phyloP scores from a whole-genome alignment of 164 flowering plant species.

The Vitis labrusca region DNA sequence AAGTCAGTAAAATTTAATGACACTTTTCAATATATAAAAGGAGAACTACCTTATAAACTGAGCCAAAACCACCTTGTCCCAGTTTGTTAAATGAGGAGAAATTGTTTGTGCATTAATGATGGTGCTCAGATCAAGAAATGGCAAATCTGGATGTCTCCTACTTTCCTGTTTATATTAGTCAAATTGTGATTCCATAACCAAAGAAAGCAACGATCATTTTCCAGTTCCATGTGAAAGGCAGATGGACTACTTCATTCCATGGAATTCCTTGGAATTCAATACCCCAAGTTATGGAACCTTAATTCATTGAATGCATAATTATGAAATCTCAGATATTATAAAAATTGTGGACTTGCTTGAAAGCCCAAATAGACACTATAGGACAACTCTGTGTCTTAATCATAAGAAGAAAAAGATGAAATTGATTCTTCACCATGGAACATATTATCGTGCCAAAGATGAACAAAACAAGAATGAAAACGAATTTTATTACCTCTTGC shows the following conservation, averaged over 20 bases:
- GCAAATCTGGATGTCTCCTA: constrained; percentile 11
- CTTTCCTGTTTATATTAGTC: neutral
- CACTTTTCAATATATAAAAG: neutral
- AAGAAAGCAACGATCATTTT: no score
- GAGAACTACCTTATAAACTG: constrained; percentile 38
- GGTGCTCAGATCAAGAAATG: constrained; percentile 15
- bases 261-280: no score
- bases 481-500: constrained; percentile 1
- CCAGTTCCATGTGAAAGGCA: no score
- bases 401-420: neutral
- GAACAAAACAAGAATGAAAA: neutral
- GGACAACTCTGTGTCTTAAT: no score
- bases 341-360: no score
- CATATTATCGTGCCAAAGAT: neutral
- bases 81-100: constrained; percentile 39
- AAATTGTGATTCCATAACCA: no score
- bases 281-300: no score
- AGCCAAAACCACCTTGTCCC: constrained; percentile 59
- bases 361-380: no score
- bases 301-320: no score
- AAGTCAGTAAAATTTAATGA: no score
- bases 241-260: no score
- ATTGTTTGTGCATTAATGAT: constrained; percentile 35
- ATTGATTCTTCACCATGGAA: neutral
- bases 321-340: no score